These are phyloP conservation scores for Chlorella sp. DNA, from an alignment of 139 green algal genomes.

Conservation along the genomic window DNA sequence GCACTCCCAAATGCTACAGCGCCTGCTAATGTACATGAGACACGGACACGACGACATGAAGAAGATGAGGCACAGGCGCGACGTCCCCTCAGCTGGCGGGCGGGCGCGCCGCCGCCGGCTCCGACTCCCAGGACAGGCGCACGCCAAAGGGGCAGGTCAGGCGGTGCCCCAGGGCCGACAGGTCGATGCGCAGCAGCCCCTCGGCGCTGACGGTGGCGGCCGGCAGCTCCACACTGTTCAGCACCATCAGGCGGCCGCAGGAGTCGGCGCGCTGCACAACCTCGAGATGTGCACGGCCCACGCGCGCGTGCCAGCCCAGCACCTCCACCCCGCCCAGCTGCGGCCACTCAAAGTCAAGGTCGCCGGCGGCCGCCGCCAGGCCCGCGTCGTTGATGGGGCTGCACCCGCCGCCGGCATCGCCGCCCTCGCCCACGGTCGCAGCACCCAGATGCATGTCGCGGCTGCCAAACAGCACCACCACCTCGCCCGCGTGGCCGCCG, in stretches of 20 bases:
- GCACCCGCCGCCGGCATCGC: background rate
- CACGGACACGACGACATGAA: too few species aligned
- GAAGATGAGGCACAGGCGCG: too few species aligned
- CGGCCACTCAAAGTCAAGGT: constrained; percentile 12
- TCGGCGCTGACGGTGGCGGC: background rate
- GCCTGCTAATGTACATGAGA: too few species aligned
- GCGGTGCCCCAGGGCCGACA: background rate
- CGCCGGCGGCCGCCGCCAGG: background rate
- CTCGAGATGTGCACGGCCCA: background rate
- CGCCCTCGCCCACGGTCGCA: background rate
- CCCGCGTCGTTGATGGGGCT: background rate
- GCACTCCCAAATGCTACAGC: too few species aligned
- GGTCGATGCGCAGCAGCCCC: background rate
- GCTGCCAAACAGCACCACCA: constrained; percentile 19
- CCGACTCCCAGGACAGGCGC: constrained; percentile 1
- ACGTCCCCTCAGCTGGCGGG: too few species aligned
- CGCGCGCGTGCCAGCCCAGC: constrained; percentile 9
- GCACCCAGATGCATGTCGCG: constrained; percentile 1
- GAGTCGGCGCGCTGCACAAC: background rate
- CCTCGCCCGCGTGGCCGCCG: background rate
- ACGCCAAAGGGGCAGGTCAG: constrained; percentile 18
- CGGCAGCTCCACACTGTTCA: background rate
- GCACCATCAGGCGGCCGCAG: background rate
- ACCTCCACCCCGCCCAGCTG: background rate
- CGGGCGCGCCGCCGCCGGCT: too few species aligned